These are phyloP conservation scores for Insectozyma bohioensis DNA, from an alignment of 1,139 yeast species.

Conservation along the genomic window DNA sequence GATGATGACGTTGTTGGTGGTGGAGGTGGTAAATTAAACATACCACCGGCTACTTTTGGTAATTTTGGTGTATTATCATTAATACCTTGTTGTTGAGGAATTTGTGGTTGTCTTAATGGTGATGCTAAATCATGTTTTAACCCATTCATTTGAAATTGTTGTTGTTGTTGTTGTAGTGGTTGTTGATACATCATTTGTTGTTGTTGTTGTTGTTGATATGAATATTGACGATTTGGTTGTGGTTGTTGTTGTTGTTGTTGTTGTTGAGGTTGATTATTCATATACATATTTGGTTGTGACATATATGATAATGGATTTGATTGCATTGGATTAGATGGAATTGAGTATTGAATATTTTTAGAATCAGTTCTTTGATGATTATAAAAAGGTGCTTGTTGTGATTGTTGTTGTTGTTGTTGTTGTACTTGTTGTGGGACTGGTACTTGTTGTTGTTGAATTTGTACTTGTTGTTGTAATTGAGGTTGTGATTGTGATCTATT, in stretches of 20 bases:
- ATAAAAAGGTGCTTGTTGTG: conserved; percentile 4
- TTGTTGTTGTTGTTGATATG: conserved; percentile 9
- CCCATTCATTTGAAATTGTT: conserved; percentile 13
- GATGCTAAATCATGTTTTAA: conserved; percentile 29
- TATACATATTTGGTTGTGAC: conserved; percentile 22
- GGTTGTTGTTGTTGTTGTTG: conserved; percentile 15
- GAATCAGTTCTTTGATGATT: conserved; percentile 18
- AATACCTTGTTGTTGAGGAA: not conserved
- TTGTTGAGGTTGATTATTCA: conserved; percentile 14
- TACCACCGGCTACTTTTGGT: conserved; percentile 32
- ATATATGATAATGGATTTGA: conserved; percentile 26
- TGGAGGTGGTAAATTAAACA: conserved; percentile 39
- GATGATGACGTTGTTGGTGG: conserved; percentile 20
- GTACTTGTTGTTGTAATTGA: conserved; percentile 16
- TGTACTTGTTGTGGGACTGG: conserved; percentile 15
- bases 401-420: conserved; percentile 14
- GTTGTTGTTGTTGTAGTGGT: conserved; percentile 35
- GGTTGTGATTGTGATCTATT: conserved; percentile 21
- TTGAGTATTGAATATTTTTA: conserved; percentile 15
- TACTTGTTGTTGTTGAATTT: conserved; percentile 4
- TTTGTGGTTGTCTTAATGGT: conserved; percentile 28
- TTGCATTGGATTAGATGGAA: conserved; percentile 22
- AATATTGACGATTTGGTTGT: conserved; percentile 10
- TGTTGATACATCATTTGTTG: conserved; percentile 17
- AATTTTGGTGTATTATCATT: conserved; percentile 35